These are phyloP conservation scores for Aureobasidium sp. DNA, from an alignment of 2,329 filamentous ascomycete genomes.

Conservation along the genomic window DNA sequence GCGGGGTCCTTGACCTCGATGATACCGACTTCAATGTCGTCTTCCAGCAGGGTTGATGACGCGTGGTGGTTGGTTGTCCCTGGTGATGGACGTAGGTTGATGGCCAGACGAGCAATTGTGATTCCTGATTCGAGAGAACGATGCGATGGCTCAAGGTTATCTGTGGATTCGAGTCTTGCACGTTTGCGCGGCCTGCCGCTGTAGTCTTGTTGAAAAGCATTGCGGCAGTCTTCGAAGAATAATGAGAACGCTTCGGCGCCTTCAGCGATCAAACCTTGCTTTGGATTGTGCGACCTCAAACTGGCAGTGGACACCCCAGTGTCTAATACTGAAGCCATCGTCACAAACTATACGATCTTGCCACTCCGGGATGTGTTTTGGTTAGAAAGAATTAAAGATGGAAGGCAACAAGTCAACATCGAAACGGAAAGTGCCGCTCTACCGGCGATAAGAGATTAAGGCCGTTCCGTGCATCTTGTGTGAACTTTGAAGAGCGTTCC, in stretches of 20 bases:
- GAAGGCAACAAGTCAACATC: neutral
- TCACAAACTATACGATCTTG: neutral
- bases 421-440: neutral
- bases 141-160: neutral
- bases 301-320: neutral
- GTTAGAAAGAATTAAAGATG: neutral
- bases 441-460: neutral
- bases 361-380: neutral
- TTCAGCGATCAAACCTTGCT: neutral
- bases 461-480: too few relatives aligned
- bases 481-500: neutral
- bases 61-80: neutral
- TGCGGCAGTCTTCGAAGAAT: constrained; percentile 10
- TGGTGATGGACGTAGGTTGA: neutral
- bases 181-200: constrained; percentile 11
- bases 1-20: neutral
- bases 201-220: constrained; percentile 1
- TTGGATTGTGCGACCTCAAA: neutral
- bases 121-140: neutral
- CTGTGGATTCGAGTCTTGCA: neutral
- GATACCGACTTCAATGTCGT: constrained; percentile 5
- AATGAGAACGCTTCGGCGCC: neutral
- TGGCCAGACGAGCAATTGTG: constrained; percentile 1
- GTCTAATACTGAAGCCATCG: constrained; percentile 1
- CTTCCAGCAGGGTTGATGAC: neutral